Evolutionary conservation across 108 stramenopile species (phyloP), one percentile per base, ranked within the genome.

Genomic region (Cyclotella kingstonii): DNA sequence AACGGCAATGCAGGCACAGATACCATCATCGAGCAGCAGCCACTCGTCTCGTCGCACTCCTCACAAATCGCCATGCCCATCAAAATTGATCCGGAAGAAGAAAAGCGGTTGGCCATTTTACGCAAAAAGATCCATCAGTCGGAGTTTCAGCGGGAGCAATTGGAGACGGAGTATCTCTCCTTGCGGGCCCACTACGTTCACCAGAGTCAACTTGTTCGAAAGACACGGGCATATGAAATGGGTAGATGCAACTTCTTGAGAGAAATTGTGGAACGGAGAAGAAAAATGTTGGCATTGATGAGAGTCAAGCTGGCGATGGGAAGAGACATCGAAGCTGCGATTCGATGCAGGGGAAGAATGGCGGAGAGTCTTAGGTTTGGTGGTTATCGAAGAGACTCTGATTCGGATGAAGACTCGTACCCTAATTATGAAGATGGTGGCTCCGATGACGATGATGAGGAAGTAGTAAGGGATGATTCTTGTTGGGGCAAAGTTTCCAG

Each of bases 51-150:
- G 1, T 47, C 34, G 30, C 41, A 1, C 26, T 35, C 55, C 15
- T 26, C 34, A 40, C 22, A 22, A 36, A 30, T 62, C 53, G 46
- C 80, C 64, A 73, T 93, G 81, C 92, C 92, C 21, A 84, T 86
- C 22, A 79, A 85, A 12, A 89, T 93, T 49, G 92, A 93, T 76
- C 92, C 92, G 28, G 92, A 93, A 68, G 87, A 90, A 59, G 92
- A 93, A 66, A 93, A 93, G 60, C 83, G 89, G 4, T 30, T 90
- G 25, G 42, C 79, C 2, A 46, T 58, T n/a, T 51, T 90, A n/a
- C 81, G 87, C 7, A 81, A 84, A 46, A 84, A 78, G 28, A 87
- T 95, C 51, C 76, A 80, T 18, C 67, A 56, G 5, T 81, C 84
- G 56, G 94, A 95, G 64, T 74, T 82, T 10, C 63, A 79, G 51